Evolutionary conservation across 345 rosid genomes (phyloP).

Genomic region (Eucalyptus polyanthemos): DNA sequence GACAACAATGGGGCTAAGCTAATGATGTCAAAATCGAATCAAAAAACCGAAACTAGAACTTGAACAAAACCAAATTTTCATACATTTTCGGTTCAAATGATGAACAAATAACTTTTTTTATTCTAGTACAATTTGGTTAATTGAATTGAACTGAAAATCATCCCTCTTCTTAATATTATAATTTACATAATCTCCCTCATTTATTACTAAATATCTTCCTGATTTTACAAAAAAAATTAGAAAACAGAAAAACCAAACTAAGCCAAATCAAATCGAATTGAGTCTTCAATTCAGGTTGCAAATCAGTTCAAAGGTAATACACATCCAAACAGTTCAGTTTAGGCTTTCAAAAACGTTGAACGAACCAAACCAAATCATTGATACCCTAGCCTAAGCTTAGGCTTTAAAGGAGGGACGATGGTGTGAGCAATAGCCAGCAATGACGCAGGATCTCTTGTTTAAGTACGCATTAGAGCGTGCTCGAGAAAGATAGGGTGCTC

Average conservation of each 20-base stretch:
- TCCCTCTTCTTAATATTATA: background rate
- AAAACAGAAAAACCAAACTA: rapidly evolving
- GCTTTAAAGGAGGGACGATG: background rate
- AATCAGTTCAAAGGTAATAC: background rate
- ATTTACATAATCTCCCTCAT: background rate
- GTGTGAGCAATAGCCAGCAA: background rate
- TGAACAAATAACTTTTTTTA: too few species aligned
- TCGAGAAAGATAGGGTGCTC: background rate
- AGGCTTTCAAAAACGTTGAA: too few species aligned
- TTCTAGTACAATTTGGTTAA: too few species aligned
- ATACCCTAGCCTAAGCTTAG: background rate
- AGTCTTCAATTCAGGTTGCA: background rate
- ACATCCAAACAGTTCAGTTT: background rate
- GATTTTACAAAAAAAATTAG: background rate
- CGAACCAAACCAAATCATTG: background rate
- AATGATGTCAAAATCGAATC: rapidly evolving
- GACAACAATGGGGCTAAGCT: background rate
- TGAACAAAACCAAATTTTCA: background rate
- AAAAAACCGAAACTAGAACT: too few species aligned
- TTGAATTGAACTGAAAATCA: rapidly evolving
- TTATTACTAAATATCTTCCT: background rate
- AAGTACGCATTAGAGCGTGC: background rate
- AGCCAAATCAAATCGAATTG: background rate
- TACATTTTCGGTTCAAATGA: background rate
- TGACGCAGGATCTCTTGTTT: background rate